Evolutionary conservation across 2,329 filamentous ascomycete species (phyloP), one percentile per base, ranked within the genome.

Genomic region (Microsporum canis): DNA sequence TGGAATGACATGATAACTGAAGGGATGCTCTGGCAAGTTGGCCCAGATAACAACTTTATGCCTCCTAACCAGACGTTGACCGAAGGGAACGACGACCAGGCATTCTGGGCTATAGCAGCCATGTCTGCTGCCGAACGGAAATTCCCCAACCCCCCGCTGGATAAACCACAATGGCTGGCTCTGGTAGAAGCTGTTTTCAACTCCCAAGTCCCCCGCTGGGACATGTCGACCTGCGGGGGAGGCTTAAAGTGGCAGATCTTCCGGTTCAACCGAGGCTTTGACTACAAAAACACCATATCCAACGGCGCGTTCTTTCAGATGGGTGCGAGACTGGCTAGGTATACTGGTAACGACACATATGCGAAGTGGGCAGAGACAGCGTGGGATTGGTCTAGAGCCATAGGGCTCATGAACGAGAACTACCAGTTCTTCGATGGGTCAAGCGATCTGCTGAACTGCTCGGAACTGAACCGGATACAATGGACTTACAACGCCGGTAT

Each of bases 191-290:
- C 85, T 10, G 86, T 89, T 5, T 94, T 91, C 73, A 89, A 91
- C 75, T 83, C 86, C 61, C 89, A 89, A 70, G 82, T 82, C 1
- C 73, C 73, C 12, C 81, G 88, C 27, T 91, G 88, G 86, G 85
- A 91, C 65, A 75, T 73, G 10, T 69, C 74, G 0, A 78, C 76
- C 1, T 94, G 89, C 73, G 77, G 75, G 51, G 89, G 89, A 57
- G 89, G 89, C 6, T 75, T 95, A 65, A 82, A 86, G 63, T 95
- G 89, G 89, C 89, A 94, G 74, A 87, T 94, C 61, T 91, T 76
- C 67, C 71, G 74, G 5, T 79, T 79, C 71, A 80, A 80, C 65
- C 73, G 71, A 49, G 79, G 79, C 6, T 82, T 76, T 65, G 71
- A 76, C 57, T 78, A 80, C 68, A 79, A 79, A 68, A 80, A 79